phyloP scores from a whole-genome alignment of 805 yeast genomes.

The Wilhelminamyces savonicus region DNA sequence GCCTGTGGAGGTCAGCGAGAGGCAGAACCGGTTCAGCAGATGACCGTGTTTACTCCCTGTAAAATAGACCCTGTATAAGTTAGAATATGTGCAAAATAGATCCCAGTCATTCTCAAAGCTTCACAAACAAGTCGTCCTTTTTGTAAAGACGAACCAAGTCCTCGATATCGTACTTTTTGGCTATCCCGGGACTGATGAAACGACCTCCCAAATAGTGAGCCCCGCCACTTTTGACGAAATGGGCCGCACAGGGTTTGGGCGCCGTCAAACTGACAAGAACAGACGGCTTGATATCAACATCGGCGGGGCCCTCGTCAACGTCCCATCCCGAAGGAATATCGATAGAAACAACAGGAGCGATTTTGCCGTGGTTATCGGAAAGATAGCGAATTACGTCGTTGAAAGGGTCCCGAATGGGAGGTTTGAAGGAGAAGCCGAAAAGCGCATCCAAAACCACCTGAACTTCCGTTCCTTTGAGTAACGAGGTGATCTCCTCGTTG shows the following conservation, averaged over 20 bases:
- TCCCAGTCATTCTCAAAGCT: slow-evolving; percentile 12
- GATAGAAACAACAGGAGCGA: slow-evolving; percentile 66
- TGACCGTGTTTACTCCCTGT: no score
- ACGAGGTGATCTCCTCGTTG: slow-evolving; percentile 20
- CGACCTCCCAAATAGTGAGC: slow-evolving; percentile 87
- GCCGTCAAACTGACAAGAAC: slow-evolving; percentile 83
- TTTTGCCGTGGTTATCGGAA: slow-evolving; percentile 26
- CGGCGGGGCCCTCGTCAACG: slow-evolving; percentile 75
- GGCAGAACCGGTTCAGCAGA: no score
- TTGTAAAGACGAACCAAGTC: slow-evolving; percentile 26
- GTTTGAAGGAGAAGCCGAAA: slow-evolving; percentile 90
- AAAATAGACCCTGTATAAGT: not conserved
- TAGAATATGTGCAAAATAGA: not conserved
- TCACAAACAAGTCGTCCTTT: slow-evolving; percentile 31
- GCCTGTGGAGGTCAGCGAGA: no score
- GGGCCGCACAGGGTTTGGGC: slow-evolving; percentile 79
- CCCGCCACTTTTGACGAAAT: slow-evolving; percentile 29
- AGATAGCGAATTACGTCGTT: slow-evolving; percentile 31
- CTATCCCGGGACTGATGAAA: slow-evolving; percentile 63
- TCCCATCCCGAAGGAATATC: slow-evolving; percentile 98
- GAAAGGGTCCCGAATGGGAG: slow-evolving; percentile 82
- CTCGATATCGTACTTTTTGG: slow-evolving; percentile 65
- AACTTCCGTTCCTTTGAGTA: slow-evolving; percentile 16
- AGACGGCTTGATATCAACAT: slow-evolving; percentile 48
- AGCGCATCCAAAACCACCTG: slow-evolving; percentile 60